Percentiles rank a stretch among this genome's conserved stretches.
These are phyloP conservation scores for Colletotrichum sp. DNA, from an alignment of 2,329 filamentous ascomycete genomes.

Conservation along the genomic window DNA sequence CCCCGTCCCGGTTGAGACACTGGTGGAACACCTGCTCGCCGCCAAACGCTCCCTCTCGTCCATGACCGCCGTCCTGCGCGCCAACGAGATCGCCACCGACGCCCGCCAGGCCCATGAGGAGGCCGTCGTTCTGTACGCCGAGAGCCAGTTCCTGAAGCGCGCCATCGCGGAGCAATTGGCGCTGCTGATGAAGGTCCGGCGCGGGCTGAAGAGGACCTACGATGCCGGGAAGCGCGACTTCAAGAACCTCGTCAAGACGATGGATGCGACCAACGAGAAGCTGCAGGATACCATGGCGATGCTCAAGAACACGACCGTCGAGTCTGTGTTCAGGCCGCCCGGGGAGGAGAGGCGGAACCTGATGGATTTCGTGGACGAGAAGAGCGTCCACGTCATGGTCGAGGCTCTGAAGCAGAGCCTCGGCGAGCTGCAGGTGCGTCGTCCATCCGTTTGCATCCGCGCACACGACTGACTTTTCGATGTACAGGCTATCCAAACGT, in stretches of 20 bases:
- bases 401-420: slow-evolving; percentile 74
- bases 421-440: slow-evolving; percentile 67
- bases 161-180: slow-evolving; percentile 63
- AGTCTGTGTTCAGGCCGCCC: slow-evolving; percentile 64
- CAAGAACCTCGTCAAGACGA: slow-evolving; percentile 62
- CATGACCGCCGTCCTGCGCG: slow-evolving; percentile 81
- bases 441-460: not conserved
- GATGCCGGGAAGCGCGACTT: slow-evolving; percentile 65
- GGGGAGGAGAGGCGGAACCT: slow-evolving; percentile 66
- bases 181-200: slow-evolving; percentile 56
- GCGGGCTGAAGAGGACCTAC: slow-evolving; percentile 59
- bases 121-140: slow-evolving; percentile 73
- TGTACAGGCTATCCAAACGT: slow-evolving; percentile 64
- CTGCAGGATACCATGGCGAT: slow-evolving; percentile 71
- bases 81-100: slow-evolving; percentile 82
- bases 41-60: slow-evolving; percentile 88
- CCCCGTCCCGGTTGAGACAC: slow-evolving; percentile 68
- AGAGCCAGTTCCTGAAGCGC: slow-evolving; percentile 69
- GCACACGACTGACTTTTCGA: not conserved
- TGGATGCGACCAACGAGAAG: slow-evolving; percentile 70
- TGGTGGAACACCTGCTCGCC: slow-evolving; percentile 83
- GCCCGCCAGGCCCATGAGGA: slow-evolving; percentile 81
- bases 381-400: slow-evolving; percentile 68
- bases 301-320: slow-evolving; percentile 68
- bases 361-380: slow-evolving; percentile 79